Base-by-base conservation (phyloP, 768 basidiomycete genomes). In the Pisolithus marmoratus region DNA sequence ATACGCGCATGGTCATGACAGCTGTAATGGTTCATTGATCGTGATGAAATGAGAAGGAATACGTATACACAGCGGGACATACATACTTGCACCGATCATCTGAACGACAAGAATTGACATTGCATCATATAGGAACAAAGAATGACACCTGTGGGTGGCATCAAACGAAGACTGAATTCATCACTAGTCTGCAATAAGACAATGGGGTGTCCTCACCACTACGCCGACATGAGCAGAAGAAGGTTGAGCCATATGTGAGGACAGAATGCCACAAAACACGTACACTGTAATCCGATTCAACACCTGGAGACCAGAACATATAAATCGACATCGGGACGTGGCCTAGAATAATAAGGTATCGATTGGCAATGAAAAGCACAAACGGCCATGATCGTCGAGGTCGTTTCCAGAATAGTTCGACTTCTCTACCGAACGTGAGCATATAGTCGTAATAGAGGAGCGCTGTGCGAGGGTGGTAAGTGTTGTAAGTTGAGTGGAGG, bases 401-500 rank as follows among this genome's bases (percentile, higher is more conserved):
- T 50, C 56, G 54, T 9, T 49, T 55, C 80, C 80, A 81, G 62
- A 74, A 76, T 14, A 69, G 61, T 23, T 71, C 67, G 8, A 76
- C 63, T 54, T 81, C 80, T 26, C 54, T 45, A 1, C 56, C 46
- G 5, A 82, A 54, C 0, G 80, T 82, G 31, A 79, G 62, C 37
- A 67, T 36, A 52, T 76, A 77, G 46, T 81, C 80, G 44, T 76
- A 75, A 17, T 72, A 58, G 20, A 73, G 55, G 7, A 72, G 43
- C 15, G 46, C 70, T 68, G 12, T 41, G 8, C n/a, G 22, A 41
- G 11, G 11, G 22, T 34, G 34, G 14, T 34, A 4, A 34, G 34
- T 34, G 12, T 12, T 12, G 34, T 34, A 14, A 14, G 34, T 15
- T 5, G 34, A 11, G 8, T 31, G 29, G 29, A 9, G 29, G 11